These are phyloP conservation scores for Davidsoniella virescens DNA, from an alignment of 2,329 filamentous ascomycete genomes.

Conservation along the genomic window DNA sequence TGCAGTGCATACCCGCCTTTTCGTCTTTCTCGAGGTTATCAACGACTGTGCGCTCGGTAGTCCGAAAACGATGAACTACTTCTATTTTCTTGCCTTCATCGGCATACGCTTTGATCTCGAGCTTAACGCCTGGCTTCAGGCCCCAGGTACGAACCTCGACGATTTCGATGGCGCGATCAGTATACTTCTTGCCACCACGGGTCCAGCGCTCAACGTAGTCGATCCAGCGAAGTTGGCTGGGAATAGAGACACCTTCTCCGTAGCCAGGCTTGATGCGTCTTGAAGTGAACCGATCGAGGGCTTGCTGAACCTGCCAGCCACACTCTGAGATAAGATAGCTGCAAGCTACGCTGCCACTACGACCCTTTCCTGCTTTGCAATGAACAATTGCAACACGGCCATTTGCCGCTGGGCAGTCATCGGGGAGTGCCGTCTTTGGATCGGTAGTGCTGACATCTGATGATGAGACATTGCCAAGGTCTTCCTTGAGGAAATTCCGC, in stretches of 20 bases:
- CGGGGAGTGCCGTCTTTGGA: slow-evolving; percentile 5
- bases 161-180: slow-evolving; percentile 70
- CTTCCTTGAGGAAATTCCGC: slow-evolving; percentile 63
- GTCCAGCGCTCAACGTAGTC: slow-evolving; percentile 82
- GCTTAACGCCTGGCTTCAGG: slow-evolving; percentile 69
- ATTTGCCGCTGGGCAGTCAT: slow-evolving; percentile 10
- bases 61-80: slow-evolving; percentile 63
- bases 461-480: not conserved
- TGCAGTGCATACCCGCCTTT: slow-evolving; percentile 4
- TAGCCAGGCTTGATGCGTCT: slow-evolving; percentile 80
- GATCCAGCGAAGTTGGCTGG: slow-evolving; percentile 78
- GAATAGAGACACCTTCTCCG: slow-evolving; percentile 79
- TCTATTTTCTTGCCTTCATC: slow-evolving; percentile 84
- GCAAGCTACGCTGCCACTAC: slow-evolving; percentile 75
- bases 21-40: slow-evolving; percentile 21
- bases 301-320: slow-evolving; percentile 37
- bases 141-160: slow-evolving; percentile 85
- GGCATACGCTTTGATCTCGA: slow-evolving; percentile 68
- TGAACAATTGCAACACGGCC: slow-evolving; percentile 65
- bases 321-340: slow-evolving; percentile 84
- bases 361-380: slow-evolving; percentile 92
- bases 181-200: slow-evolving; percentile 55
- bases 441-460: not conserved
- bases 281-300: slow-evolving; percentile 49
- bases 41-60: slow-evolving; percentile 54